Evolutionary conservation across 129 eudicot genomes (phyloP).

Genomic region (Tagetes erecta): DNA sequence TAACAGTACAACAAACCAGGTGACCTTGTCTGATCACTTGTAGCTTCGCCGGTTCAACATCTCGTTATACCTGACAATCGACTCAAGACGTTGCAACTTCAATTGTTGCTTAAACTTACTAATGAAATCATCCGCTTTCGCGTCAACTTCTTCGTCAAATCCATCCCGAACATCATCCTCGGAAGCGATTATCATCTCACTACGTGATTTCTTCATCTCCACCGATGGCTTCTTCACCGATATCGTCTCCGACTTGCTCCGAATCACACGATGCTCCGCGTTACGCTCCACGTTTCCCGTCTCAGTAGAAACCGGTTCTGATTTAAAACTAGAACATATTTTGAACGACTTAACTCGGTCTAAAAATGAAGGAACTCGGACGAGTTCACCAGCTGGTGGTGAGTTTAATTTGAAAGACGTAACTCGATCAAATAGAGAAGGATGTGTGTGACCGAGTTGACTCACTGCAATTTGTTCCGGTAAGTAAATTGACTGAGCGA

Average conservation of each 20-base stretch:
- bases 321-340: constrained; percentile 20
- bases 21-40: background rate
- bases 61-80: constrained; percentile 52
- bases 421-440: constrained; percentile 19
- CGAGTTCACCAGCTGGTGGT: constrained; percentile 20
- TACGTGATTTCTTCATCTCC: constrained; percentile 46
- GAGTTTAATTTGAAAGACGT: constrained; percentile 15
- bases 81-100: constrained; percentile 64
- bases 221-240: constrained; percentile 2
- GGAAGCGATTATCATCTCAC: constrained; percentile 24
- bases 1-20: too few relatives aligned
- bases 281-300: background rate
- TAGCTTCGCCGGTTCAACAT: constrained; percentile 36
- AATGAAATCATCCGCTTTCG: constrained; percentile 68
- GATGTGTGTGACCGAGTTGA: background rate
- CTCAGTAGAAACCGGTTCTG: background rate
- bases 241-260: constrained; percentile 32
- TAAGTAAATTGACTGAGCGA: constrained; percentile 27
- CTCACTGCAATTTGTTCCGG: background rate
- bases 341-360: constrained; percentile 56
- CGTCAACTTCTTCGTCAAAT: constrained; percentile 56
- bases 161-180: constrained; percentile 18
- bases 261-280: constrained; percentile 30
- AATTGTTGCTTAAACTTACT: constrained; percentile 63
- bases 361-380: constrained; percentile 34